Evolutionary conservation across 2,329 filamentous ascomycete species (phyloP).

Genomic region (Fusarium begoniae): DNA sequence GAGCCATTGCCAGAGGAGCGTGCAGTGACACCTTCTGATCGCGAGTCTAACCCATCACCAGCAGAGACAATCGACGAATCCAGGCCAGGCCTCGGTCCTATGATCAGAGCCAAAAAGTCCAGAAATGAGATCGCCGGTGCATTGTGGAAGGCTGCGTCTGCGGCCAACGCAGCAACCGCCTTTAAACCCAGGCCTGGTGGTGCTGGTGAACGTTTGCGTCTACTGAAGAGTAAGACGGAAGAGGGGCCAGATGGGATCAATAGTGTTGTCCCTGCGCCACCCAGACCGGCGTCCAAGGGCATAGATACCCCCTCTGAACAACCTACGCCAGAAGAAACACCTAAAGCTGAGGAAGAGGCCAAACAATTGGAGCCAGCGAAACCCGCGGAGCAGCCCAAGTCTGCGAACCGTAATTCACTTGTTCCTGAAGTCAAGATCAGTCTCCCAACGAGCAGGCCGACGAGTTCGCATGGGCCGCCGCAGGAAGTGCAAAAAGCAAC

Average conservation of each 20-base stretch:
- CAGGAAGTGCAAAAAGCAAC: conserved; percentile 48
- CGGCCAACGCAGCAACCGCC: conserved; percentile 57
- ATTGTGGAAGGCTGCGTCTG: conserved; percentile 77
- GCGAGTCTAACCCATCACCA: conserved; percentile 6
- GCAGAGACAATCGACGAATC: conserved; percentile 21
- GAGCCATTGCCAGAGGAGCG: conserved; percentile 18
- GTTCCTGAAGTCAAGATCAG: conserved; percentile 69
- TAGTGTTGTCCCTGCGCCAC: conserved; percentile 84
- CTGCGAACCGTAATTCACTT: conserved; percentile 47
- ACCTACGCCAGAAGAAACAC: conserved; percentile 14
- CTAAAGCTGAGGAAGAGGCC: background rate
- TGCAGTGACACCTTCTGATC: conserved; percentile 32
- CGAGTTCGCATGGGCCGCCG: conserved; percentile 51
- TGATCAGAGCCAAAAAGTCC: conserved; percentile 84
- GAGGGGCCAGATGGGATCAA: conserved; percentile 90
- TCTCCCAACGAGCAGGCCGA: conserved; percentile 54
- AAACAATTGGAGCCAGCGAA: conserved; percentile 20
- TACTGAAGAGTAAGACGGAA: conserved; percentile 64
- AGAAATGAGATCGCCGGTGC: conserved; percentile 77
- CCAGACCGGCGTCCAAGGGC: conserved; percentile 53
- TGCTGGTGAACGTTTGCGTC: conserved; percentile 80
- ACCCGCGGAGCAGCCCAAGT: conserved; percentile 41
- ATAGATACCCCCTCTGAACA: conserved; percentile 44
- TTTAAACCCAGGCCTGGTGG: conserved; percentile 92
- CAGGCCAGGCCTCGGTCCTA: conserved; percentile 71